Evolutionary conservation across 768 basidiomycete genomes (phyloP), one percentile per base, ranked within the genome.

Genomic region (Naganishia onofrii): DNA sequence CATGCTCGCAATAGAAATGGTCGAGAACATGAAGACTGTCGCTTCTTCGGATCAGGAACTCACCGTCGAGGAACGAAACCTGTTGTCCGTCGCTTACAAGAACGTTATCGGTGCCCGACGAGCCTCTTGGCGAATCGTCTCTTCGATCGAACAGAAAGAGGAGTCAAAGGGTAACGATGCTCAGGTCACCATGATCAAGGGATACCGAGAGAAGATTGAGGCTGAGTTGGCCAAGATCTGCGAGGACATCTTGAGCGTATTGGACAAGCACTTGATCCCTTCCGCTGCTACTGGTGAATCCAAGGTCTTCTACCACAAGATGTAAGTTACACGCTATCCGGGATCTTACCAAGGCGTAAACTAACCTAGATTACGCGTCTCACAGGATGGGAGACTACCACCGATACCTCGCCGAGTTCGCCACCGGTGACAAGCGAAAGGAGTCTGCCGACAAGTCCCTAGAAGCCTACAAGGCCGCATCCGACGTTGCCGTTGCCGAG

Each of bases 231-330:
- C 92, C 69, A 93, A 93, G 84, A 96, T 98, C 83, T 98, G 94
- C 85, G 93, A 96, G 84, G 93, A 97, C 81, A 96, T 98, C 79
- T 90, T 98, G 77, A 89, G 91, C 73, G 93, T 98, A 64, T 90
- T 98, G 76, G 92, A 94, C 83, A 92, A 95, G 85, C 93, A 96
- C 86, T 89, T 97, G 78, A 96, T 82, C 77, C 93, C 93, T 73
- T 94, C 93, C 13, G 95, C 95, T 64, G 92, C 92, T 72, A 90
- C 92, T 69, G 93, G 94, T 79, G 95, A 98, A 84, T 92, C 90
- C 70, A 95, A 96, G 85, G 94, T 97, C 69, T 98, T 97, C 87
- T 98, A 98, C 86, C 93, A 95, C 88, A 97, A 97, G 88, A 93
- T 96, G 92, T 93, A 76, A 73, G 91, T 67, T 29, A 12, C 28